A percentile compares a stretch with the other conserved stretches of the same genome.
Conservation (phyloP, 257 asterid species). For the Linaria vulgaris region DNA sequence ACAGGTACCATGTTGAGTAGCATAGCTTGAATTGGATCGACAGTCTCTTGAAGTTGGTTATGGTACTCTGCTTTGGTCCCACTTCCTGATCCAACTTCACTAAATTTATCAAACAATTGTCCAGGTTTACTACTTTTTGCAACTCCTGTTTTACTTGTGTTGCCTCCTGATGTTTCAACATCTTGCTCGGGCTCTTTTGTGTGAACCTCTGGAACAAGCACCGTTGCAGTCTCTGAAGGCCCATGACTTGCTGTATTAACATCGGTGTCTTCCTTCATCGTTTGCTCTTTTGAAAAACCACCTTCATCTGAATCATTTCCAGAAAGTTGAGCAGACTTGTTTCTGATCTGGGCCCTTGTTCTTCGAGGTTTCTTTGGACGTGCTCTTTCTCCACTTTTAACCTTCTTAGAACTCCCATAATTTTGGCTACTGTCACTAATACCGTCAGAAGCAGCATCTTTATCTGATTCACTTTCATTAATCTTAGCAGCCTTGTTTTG, state of each 20-base stretch:
- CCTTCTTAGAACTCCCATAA: conserved; percentile 29
- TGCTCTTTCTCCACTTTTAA: conserved; percentile 19
- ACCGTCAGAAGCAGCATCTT: conserved; percentile 34
- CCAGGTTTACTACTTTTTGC: conserved; percentile 27
- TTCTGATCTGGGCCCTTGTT: conserved; percentile 33
- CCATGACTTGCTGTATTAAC: conserved; percentile 16
- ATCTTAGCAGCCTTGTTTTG: conserved; percentile 66
- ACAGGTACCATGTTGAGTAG: conserved; percentile 53
- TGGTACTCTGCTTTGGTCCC: conserved; percentile 31
- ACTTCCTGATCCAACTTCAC: conserved; percentile 26
- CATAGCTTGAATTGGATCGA: conserved; percentile 75
- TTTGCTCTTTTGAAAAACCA: conserved; percentile 23
- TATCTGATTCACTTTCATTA: conserved; percentile 55
- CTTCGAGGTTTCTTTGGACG: conserved; percentile 29
- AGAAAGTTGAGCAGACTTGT: conserved; percentile 31
- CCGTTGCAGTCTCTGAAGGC: not conserved
- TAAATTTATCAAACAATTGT: conserved; percentile 22
- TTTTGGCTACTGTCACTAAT: conserved; percentile 22
- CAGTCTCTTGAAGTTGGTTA: conserved; percentile 30
- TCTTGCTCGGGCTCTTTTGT: conserved; percentile 27
- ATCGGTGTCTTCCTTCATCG: conserved; percentile 10
- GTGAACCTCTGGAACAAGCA: conserved; percentile 24
- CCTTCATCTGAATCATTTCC: conserved; percentile 32
- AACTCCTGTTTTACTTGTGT: conserved; percentile 29
- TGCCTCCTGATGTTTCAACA: conserved; percentile 31